Evolutionary conservation across 1,139 yeast species (phyloP).

Genomic region (Blastobotrys aristatus): DNA sequence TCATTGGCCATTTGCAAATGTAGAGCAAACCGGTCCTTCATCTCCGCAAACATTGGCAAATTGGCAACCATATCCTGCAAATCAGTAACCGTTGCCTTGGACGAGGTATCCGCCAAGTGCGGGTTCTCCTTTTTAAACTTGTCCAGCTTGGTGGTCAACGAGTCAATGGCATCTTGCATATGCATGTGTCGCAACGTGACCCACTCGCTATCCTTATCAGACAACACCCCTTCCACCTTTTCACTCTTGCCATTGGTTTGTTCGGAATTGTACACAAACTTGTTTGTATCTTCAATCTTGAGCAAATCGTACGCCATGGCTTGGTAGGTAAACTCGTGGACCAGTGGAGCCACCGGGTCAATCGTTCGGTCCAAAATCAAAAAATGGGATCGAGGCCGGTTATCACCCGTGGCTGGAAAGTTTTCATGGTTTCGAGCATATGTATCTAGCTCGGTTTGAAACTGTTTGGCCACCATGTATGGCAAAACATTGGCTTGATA

Average conservation of each 20-base stretch:
- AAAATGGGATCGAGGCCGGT: conserved; percentile 66
- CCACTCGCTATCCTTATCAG: conserved; percentile 76
- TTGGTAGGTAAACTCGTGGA: conserved; percentile 92
- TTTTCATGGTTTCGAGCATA: conserved; percentile 66
- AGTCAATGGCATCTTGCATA: conserved; percentile 69
- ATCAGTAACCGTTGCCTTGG: conserved; percentile 34
- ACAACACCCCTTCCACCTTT: conserved; percentile 44
- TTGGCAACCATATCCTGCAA: conserved; percentile 40
- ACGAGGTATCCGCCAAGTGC: conserved; percentile 33
- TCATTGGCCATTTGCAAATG: conserved; percentile 39
- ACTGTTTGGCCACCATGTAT: conserved; percentile 63
- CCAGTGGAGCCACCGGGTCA: conserved; percentile 76
- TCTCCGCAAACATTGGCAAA: conserved; percentile 39
- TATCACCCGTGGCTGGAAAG: conserved; percentile 44
- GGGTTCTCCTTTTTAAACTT: conserved; percentile 73
- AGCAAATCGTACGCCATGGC: conserved; percentile 81
- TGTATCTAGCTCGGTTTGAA: conserved; percentile 67
- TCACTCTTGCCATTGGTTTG: conserved; percentile 55
- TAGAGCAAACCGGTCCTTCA: conserved; percentile 36
- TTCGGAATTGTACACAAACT: conserved; percentile 57
- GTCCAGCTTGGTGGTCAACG: conserved; percentile 54
- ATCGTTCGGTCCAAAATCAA: conserved; percentile 76
- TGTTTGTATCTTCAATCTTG: conserved; percentile 42
- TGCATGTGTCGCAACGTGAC: conserved; percentile 65
- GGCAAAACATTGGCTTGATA: conserved; percentile 59